Evolutionary conservation across 2,329 filamentous ascomycete species (phyloP).

Genomic region (Talaromyces funiculosus): DNA sequence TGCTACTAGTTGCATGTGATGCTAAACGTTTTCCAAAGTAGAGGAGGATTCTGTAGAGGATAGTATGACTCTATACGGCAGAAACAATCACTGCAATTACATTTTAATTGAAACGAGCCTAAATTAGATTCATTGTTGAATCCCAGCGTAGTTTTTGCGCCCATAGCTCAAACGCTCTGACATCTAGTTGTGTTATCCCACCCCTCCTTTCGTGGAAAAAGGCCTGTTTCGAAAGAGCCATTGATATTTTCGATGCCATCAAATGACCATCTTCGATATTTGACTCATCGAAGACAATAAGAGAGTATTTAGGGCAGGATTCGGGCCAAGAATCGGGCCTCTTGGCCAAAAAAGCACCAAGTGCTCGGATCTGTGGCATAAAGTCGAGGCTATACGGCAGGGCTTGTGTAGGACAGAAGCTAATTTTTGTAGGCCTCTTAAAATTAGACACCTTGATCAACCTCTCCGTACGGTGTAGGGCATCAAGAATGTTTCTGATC

Average conservation of each 20-base stretch:
- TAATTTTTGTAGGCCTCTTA: not conserved
- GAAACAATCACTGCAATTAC: too few species aligned
- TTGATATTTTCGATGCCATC: not conserved
- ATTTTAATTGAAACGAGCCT: too few species aligned
- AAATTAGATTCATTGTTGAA: not conserved
- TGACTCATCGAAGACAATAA: not conserved
- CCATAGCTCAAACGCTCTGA: not conserved
- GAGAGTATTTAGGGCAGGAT: not conserved
- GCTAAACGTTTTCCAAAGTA: too few species aligned
- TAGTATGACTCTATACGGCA: too few species aligned
- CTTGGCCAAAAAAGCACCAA: not conserved
- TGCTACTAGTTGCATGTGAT: too few species aligned
- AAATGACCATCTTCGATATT: not conserved
- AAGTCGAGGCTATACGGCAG: not conserved
- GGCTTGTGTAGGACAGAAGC: not conserved
- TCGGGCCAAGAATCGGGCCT: not conserved
- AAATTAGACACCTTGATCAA: not conserved
- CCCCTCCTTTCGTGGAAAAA: not conserved
- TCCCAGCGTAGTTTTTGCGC: not conserved
- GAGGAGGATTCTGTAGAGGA: too few species aligned
- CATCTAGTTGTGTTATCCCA: not conserved
- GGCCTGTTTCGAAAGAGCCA: not conserved
- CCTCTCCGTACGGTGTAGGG: not conserved
- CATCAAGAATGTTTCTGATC: not conserved
- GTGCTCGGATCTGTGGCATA: not conserved